phyloP scores from a whole-genome alignment of 2,329 filamentous ascomycete species.

The Apiospora malaysiana region DNA sequence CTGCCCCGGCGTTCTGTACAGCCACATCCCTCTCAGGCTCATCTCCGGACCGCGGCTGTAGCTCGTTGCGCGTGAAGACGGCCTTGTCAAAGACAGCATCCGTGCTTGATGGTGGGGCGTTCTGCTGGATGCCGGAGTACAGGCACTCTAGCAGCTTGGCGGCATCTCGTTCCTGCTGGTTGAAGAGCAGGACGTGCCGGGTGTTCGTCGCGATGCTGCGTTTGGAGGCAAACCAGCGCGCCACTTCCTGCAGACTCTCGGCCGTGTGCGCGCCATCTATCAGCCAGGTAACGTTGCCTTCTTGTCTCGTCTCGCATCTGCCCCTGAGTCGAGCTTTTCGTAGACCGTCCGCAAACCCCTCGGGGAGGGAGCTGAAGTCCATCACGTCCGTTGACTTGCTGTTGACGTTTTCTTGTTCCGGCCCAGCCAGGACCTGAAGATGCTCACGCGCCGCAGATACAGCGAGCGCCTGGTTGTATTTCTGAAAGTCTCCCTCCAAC shows the following conservation, averaged over 20 bases:
- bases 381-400: slow-evolving; percentile 26
- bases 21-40: slow-evolving; percentile 62
- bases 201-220: slow-evolving; percentile 34
- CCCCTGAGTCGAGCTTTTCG: slow-evolving; percentile 67
- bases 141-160: slow-evolving; percentile 17
- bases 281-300: slow-evolving; percentile 70
- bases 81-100: slow-evolving; percentile 68
- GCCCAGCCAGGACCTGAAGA: slow-evolving; percentile 43
- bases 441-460: slow-evolving; percentile 63
- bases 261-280: slow-evolving; percentile 89
- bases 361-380: slow-evolving; percentile 46
- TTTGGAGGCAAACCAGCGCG: slow-evolving; percentile 73
- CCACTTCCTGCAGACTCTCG: slow-evolving; percentile 80
- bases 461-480: slow-evolving; percentile 64
- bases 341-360: slow-evolving; percentile 68
- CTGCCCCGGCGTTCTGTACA: slow-evolving; percentile 72
- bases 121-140: slow-evolving; percentile 9
- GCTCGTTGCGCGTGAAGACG: slow-evolving; percentile 80
- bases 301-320: slow-evolving; percentile 48
- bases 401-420: slow-evolving; percentile 1
- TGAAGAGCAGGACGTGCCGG: slow-evolving; percentile 71
- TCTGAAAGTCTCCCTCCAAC: slow-evolving; percentile 60
- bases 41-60: slow-evolving; percentile 41
- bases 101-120: neutral
- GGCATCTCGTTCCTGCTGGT: slow-evolving; percentile 69